Evolutionary conservation across 805 yeast species (phyloP), one percentile per base, ranked within the genome.

Genomic region (Saccharomycopsis synnaedendra): DNA sequence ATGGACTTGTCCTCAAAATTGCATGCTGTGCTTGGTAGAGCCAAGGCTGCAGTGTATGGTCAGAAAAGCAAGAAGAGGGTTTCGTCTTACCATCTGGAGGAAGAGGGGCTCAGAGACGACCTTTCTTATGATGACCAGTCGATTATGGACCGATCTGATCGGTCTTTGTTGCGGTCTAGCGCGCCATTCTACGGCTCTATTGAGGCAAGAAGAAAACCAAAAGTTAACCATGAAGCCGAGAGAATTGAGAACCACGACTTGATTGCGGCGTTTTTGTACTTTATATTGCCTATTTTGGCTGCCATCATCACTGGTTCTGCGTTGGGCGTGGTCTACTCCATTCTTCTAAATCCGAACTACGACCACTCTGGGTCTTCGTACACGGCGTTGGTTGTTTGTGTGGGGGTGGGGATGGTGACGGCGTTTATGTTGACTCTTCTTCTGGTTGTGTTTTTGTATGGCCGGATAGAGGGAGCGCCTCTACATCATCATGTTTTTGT

Each of bases 201-300:
- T 19, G 19, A 19, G 19, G 19, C 19, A 19, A 8, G n/a, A 34
- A 8, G 36, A 8, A 34, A 3, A 34, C 8, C 8, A n/a, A 34
- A 34, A 19, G n/a, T 43, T 3, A 51, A 48, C 32, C 49, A 47
- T 4, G 53, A 48, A 37, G 19, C 35, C 5, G 41, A 39, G 34
- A 43, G 50, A 33, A n/a, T 34, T 4, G 41, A 48, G 28, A 49
- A 46, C 29, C 52, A 51, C 39, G 54, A 51, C 41, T 42, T 45
- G 9, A 39, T 51, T 1, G 49, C 52, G 30, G 41, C 53, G 5
- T 51, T 51, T 35, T 41, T 51, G 9, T 51, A 51, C 37, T 51
- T 49, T 41, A 45, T 44, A 5, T 35, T 51, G 4, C 44, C 51
- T 9, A 48, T 44, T 8, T 36, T 51, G 10, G 41, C 54, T 3